phyloP scores from a whole-genome alignment of 2,329 filamentous ascomycete species.

The Claviceps africana region DNA sequence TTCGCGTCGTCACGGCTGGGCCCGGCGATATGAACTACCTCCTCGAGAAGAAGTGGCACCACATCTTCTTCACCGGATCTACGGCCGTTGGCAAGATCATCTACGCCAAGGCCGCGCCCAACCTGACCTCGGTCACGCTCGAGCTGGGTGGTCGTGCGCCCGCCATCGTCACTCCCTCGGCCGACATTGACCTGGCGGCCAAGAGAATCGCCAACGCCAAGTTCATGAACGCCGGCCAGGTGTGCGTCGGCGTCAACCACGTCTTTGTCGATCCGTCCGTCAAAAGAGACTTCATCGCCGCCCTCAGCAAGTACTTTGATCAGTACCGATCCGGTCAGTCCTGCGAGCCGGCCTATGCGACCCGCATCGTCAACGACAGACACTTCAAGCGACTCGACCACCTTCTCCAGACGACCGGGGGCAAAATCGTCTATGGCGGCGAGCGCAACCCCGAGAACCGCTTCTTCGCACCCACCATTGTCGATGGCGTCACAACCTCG shows the following conservation, averaged over 20 bases:
- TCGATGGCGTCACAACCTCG: slow-evolving; percentile 19
- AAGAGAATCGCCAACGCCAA: slow-evolving; percentile 29
- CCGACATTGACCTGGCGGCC: slow-evolving; percentile 27
- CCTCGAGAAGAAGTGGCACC: slow-evolving; percentile 24
- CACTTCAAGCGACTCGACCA: slow-evolving; percentile 26
- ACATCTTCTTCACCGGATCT: slow-evolving; percentile 33
- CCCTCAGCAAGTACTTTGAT: slow-evolving; percentile 20
- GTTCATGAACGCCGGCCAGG: slow-evolving; percentile 25
- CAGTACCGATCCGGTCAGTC: slow-evolving; percentile 8
- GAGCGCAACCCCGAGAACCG: slow-evolving; percentile 15
- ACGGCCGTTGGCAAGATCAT: slow-evolving; percentile 23
- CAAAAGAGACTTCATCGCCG: slow-evolving; percentile 21
- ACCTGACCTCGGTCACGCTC: slow-evolving; percentile 29
- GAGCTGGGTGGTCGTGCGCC: slow-evolving; percentile 33
- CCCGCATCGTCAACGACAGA: slow-evolving; percentile 26
- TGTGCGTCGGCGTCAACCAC: slow-evolving; percentile 23
- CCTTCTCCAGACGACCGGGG: slow-evolving; percentile 22
- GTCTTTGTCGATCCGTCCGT: slow-evolving; percentile 28
- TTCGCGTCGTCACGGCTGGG: slow-evolving; percentile 22
- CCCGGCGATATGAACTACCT: slow-evolving; percentile 22
- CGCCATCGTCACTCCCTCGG: slow-evolving; percentile 25
- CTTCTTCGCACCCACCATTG: slow-evolving; percentile 24
- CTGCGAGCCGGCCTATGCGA: slow-evolving; percentile 5
- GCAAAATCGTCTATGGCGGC: slow-evolving; percentile 23
- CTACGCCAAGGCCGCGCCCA: slow-evolving; percentile 25